Conservation (phyloP, 257 asterid genomes). For the Datura wrightii region DNA sequence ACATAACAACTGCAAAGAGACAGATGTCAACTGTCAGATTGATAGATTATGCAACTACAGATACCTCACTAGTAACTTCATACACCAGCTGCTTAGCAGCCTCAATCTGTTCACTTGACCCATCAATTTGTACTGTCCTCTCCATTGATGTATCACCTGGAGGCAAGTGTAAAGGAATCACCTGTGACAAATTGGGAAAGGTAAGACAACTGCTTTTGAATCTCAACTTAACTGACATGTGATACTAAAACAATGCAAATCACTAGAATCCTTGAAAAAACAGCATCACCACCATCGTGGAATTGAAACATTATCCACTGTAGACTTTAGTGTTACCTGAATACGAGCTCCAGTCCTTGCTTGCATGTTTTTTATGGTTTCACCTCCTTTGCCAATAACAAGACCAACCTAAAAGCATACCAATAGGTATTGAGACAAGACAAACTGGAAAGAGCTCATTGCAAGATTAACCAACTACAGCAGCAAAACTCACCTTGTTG, state of each 20-base stretch:
- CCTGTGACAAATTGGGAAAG: not conserved
- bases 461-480: too few species aligned
- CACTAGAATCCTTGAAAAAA: not conserved
- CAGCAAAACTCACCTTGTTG: slow-evolving; percentile 62
- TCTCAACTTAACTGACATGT: too few species aligned
- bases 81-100: slow-evolving; percentile 75
- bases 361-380: slow-evolving; percentile 92
- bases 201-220: too few species aligned
- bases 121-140: slow-evolving; percentile 91
- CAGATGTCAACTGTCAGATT: too few species aligned
- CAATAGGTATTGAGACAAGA: not conserved
- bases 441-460: too few species aligned
- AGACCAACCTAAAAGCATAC: slow-evolving; percentile 65
- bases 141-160: slow-evolving; percentile 90
- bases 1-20: too few species aligned
- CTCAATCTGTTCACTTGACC: slow-evolving; percentile 86
- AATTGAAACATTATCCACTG: too few species aligned
- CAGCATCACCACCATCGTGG: too few species aligned
- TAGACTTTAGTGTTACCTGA: too few species aligned
- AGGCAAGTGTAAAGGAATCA: slow-evolving; percentile 88
- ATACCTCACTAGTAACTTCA: slow-evolving; percentile 85
- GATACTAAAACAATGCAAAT: not conserved
- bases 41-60: not conserved
- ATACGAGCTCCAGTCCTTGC: slow-evolving; percentile 86
- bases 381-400: slow-evolving; percentile 98